Conservation (phyloP, 1,284 basidiomycete species). For the Sporisorium iseilematis-ciliati region DNA sequence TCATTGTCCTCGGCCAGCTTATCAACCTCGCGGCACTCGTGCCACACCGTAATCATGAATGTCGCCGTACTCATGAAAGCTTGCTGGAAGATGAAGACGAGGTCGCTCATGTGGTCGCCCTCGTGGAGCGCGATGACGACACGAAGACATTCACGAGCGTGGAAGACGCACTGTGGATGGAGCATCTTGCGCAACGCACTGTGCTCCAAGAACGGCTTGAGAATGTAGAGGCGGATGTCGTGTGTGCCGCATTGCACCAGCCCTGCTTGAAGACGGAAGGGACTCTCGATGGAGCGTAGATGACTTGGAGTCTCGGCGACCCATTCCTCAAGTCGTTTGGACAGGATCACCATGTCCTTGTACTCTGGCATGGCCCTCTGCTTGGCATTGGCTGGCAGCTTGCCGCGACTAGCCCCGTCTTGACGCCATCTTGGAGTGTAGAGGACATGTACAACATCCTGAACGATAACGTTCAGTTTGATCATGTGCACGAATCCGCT, state of each 20-base stretch:
- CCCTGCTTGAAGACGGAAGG: conserved; percentile 52
- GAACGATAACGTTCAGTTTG: conserved; percentile 58
- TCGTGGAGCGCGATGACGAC: conserved; percentile 57
- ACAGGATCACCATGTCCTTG: conserved; percentile 59
- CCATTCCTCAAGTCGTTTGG: conserved; percentile 60
- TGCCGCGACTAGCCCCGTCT: conserved; percentile 26
- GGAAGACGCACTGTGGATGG: conserved; percentile 56
- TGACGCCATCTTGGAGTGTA: conserved; percentile 50
- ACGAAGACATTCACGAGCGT: conserved; percentile 55
- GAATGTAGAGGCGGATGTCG: conserved; percentile 62
- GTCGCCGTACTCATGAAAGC: conserved; percentile 62
- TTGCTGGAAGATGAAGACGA: conserved; percentile 61
- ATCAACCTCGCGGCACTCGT: conserved; percentile 47
- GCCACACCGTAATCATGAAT: conserved; percentile 66
- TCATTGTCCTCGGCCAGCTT: conserved; percentile 52
- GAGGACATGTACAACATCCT: conserved; percentile 56
- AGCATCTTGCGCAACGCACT: conserved; percentile 57
- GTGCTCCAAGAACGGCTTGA: conserved; percentile 62
- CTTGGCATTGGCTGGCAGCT: conserved; percentile 17
- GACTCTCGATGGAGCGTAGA: conserved; percentile 43
- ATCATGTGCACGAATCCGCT: conserved; percentile 61
- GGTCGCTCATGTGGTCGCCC: conserved; percentile 45
- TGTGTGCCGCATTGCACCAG: conserved; percentile 56
- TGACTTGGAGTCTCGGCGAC: conserved; percentile 49
- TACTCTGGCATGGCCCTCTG: conserved; percentile 48